Base-by-base conservation (phyloP, 169 alveolate genomes). In the Ichthyophthirius multifiliis region DNA sequence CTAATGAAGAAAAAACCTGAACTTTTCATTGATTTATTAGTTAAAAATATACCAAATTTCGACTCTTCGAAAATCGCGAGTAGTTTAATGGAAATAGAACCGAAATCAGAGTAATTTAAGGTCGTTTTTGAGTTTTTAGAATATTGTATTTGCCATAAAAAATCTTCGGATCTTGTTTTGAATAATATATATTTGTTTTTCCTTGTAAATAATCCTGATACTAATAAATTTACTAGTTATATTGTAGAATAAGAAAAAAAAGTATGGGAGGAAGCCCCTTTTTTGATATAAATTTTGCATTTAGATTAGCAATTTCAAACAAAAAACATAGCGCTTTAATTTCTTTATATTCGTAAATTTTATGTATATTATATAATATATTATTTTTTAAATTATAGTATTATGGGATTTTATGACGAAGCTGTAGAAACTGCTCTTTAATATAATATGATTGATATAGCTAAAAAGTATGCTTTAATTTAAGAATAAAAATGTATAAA, bases 71-170 rank as follows among this genome's bases (percentile, higher is more conserved):
- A 39, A 10, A 55, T 55, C 15, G 31, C 31, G 71, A 55, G 71
- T n/a, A 55, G 71, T n/a, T 55, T 55, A 18, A 55, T 55, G 71
- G 71, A 55, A 18, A 55, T 55, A 1, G 71, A 55, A n/a, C 23
- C 13, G 31, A 39, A 55, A 23, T 27, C 71, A 27, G 43, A 34
- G 9, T 27, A 55, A 55, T 55, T 55, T 55, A 39, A 55, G 31
- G 71, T 27, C 20, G 71, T 34, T 15, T 55, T 55, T 27, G 23
- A 55, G 31, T 55, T 55, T 55, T 27, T 55, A 20, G 31, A 55
- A 55, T 55, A 55, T 27, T 55, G 71, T 23, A 55, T 55, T 15
- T 4, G 13, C 3, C 43, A 23, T 27, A 55, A 10, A 27, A 55
- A 55, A 39, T 39, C 31, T 4, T 9, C 13, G 9, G 71, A 55